Base-by-base conservation (phyloP, 805 yeast genomes). In the Myxozyma nipponensis region DNA sequence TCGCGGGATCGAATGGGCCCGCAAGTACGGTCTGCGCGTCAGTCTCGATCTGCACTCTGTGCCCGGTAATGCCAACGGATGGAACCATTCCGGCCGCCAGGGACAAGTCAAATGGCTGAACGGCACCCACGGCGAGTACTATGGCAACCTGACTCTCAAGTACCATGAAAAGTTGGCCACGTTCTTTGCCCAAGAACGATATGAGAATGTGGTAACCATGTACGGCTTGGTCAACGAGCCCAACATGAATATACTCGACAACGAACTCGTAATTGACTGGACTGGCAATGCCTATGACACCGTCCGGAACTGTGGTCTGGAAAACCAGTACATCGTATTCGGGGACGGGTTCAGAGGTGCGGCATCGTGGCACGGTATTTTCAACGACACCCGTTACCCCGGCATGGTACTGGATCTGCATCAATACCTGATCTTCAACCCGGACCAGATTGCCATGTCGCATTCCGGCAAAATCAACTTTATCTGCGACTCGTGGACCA, bases 161-260 rank as follows among this genome's bases (percentile, higher is more conserved):
- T 82, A 80, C 4, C 72, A 86, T 56, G 66, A 72, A 30, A 66
- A 72, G 42, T 73, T 88, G 42, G 72, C 81, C 37, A 64, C 73
- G 38, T 84, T 83, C 65, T 87, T 87, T 66, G 83, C 87, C 18
- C 72, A 68, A 25, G 72, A 69, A 28, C 70, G 81, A 28, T 86
- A 80, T 66, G 66, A 72, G 45, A 89, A 86, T 63, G 79, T 84
- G 36, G 81, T 88, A 43, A 75, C 84, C 58, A 90, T 95, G 55
- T 80, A 88, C 51, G 89, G 89, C 66, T 72, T 87, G 57, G 70
- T 88, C 40, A 88, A 88, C 63, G 96, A 88, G 72, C 96, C 96
- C 7, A 59, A 64, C 46, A 54, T 64, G 61, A 51, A 54, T 49
- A 48, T 50, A 26, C 73, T 86, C 61, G 89, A 90, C 32, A 73